Base-by-base conservation (phyloP, 2,329 filamentous ascomycete genomes). In the Teratosphaeria pseudoeucalypti region DNA sequence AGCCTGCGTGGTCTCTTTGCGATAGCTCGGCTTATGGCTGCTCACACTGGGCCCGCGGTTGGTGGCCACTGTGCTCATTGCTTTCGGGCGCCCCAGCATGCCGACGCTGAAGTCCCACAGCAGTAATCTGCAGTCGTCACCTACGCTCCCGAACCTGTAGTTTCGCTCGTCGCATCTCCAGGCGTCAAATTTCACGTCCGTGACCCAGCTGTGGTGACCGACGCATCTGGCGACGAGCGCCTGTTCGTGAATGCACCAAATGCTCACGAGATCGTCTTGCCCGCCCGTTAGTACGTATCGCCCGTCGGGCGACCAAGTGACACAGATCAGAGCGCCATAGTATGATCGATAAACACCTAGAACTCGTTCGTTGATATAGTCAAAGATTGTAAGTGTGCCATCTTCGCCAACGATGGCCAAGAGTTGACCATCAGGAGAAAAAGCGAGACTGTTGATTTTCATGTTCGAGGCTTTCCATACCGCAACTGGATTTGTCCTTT, bases 21-120 rank as follows among this genome's bases (percentile, higher is more conserved):
- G 65, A 6, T 64, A 57, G 75, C 78, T 57, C 76, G 85, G 11
- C 77, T 83, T 55, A 39, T 34, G 54, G 59, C 77, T 78, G 3
- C 78, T 77, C 55, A 82, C 74, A 64, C 80, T 82, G 5, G 34
- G 34, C 37, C 75, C 78, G 63, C 80, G 75, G 57, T 87, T 82
- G 61, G 82, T 77, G 52, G 82, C 79, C 12, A 37, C 53, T 3
- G 53, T 32, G 11, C 81, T 83, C 54, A 67, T 63, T 39, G 84
- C 87, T 76, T 92, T 92, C 23, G 94, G 92, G 61, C 92, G 83
- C 74, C 95, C 89, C 67, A 99, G 80, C 92, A 97, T 97, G 67
- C 91, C 91, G 52, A 96, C 90, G 65, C 87, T 96, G 72, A 99
- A 99, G 77, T 99, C 94, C 94, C 94, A 99, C 12, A 99, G 78